Percentiles rank a stretch among this genome's conserved stretches.
phyloP scores from a whole-genome alignment of 1,284 basidiomycete species.

The Neonothopanus nambi region DNA sequence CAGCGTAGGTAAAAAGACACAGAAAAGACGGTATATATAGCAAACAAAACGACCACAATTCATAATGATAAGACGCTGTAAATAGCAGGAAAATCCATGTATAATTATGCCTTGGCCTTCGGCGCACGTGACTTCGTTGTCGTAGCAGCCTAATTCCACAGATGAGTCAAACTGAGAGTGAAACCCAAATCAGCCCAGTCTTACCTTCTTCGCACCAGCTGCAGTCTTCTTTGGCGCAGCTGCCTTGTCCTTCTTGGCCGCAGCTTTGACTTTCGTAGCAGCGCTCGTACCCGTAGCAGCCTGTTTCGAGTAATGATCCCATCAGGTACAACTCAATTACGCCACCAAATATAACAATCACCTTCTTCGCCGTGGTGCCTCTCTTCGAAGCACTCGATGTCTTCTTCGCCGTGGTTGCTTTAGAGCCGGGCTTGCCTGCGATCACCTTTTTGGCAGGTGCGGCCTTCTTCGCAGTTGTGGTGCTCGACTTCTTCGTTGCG shows the following conservation, averaged over 20 bases:
- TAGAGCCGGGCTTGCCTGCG: slow-evolving; percentile 29
- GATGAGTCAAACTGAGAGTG: slow-evolving; percentile 7
- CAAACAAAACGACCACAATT: background rate
- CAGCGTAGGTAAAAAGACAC: no score
- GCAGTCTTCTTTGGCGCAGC: slow-evolving; percentile 35
- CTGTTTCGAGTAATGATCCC: slow-evolving; percentile 21
- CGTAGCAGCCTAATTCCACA: slow-evolving; percentile 21
- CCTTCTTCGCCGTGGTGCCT: slow-evolving; percentile 33
- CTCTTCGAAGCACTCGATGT: slow-evolving; percentile 31
- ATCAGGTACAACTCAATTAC: slow-evolving; percentile 7
- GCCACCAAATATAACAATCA: slow-evolving; percentile 16
- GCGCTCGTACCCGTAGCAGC: slow-evolving; percentile 37
- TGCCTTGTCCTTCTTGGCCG: slow-evolving; percentile 39
- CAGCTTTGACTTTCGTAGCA: slow-evolving; percentile 35
- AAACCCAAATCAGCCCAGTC: slow-evolving; percentile 18
- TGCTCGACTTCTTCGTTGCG: slow-evolving; percentile 22
- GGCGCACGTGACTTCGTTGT: slow-evolving; percentile 36
- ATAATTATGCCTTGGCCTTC: slow-evolving; percentile 30
- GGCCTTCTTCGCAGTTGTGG: slow-evolving; percentile 31
- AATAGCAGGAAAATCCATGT: slow-evolving; percentile 10
- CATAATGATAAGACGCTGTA: background rate
- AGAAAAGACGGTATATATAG: no score
- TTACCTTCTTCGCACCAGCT: slow-evolving; percentile 31
- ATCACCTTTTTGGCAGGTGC: slow-evolving; percentile 40
- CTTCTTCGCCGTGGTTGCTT: slow-evolving; percentile 33